phyloP scores from a whole-genome alignment of 2,329 filamentous ascomycete species.

The Polytolypa hystricis region DNA sequence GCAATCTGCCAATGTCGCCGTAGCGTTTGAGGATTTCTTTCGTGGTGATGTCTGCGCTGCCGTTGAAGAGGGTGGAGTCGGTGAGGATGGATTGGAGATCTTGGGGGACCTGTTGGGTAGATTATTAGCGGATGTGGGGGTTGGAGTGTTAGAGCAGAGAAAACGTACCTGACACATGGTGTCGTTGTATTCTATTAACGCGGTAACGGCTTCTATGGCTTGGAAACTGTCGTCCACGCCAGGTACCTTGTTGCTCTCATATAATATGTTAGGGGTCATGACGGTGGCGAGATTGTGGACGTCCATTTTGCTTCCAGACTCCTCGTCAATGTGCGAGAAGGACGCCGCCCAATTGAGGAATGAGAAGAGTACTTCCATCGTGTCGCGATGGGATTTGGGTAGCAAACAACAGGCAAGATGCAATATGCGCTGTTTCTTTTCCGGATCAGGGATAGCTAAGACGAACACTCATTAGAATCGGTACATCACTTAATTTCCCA shows the following conservation, averaged over 20 bases:
- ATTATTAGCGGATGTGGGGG: neutral
- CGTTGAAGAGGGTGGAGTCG: conserved; percentile 72
- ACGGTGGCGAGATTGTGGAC: conserved; percentile 95
- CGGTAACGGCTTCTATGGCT: conserved; percentile 85
- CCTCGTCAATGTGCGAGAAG: conserved; percentile 94
- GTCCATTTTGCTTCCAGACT: conserved; percentile 97
- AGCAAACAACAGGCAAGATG: conserved; percentile 87
- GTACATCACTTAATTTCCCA: conserved; percentile 5
- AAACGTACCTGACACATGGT: conserved; percentile 81
- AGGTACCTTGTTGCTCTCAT: conserved; percentile 40
- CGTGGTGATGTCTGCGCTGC: conserved; percentile 76
- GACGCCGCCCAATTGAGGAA: conserved; percentile 97
- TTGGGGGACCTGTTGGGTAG: conserved; percentile 63
- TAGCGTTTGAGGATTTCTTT: conserved; percentile 95
- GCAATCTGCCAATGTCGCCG: conserved; percentile 63
- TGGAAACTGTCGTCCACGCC: conserved; percentile 83
- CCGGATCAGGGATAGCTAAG: conserved; percentile 63
- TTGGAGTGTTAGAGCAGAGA: too few species aligned
- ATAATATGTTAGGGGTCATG: conserved; percentile 90
- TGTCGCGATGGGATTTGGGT: conserved; percentile 85
- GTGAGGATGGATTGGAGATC: conserved; percentile 78
- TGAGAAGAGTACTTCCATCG: conserved; percentile 85
- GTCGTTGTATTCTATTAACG: conserved; percentile 85
- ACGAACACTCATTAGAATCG: conserved; percentile 8
- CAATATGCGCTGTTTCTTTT: conserved; percentile 71